phyloP scores from a whole-genome alignment of 2,329 filamentous ascomycete species.

The Macrophomina tecta region DNA sequence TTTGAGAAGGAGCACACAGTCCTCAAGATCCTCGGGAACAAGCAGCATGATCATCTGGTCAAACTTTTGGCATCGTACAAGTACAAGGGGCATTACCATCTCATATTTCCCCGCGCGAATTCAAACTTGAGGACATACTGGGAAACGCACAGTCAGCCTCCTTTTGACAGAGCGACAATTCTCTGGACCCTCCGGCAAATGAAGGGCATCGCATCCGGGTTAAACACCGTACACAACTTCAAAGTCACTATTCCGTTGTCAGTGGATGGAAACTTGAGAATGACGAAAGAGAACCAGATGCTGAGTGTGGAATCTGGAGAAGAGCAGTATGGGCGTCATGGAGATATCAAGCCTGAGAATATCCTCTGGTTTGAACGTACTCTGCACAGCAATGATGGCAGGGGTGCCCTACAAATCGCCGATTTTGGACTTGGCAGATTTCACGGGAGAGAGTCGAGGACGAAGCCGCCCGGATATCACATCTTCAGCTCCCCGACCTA shows the following conservation, averaged over 20 bases:
- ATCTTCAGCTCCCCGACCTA: slow-evolving; percentile 40
- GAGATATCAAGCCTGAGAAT: slow-evolving; percentile 48
- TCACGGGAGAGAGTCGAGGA: slow-evolving; percentile 42
- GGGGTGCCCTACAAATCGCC: slow-evolving; percentile 39
- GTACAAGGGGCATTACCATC: background rate
- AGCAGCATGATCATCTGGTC: background rate
- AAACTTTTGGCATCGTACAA: background rate
- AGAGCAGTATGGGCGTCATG: slow-evolving; percentile 41
- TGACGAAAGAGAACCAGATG: background rate
- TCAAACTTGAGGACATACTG: slow-evolving; percentile 6
- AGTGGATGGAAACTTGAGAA: background rate
- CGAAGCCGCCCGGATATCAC: slow-evolving; percentile 32
- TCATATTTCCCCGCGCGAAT: background rate
- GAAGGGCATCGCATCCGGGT: background rate
- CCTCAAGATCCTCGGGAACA: background rate
- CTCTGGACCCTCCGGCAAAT: slow-evolving; percentile 11
- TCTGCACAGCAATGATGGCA: background rate
- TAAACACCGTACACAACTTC: background rate
- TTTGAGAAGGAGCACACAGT: background rate
- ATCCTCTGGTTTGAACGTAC: slow-evolving; percentile 39
- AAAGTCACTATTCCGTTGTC: background rate
- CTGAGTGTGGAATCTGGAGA: background rate
- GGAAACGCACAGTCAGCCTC: background rate
- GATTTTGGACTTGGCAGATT: slow-evolving; percentile 45
- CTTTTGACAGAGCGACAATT: background rate